Conservation (phyloP, 163 green algal species). For the Scenedesmus sp. region DNA sequence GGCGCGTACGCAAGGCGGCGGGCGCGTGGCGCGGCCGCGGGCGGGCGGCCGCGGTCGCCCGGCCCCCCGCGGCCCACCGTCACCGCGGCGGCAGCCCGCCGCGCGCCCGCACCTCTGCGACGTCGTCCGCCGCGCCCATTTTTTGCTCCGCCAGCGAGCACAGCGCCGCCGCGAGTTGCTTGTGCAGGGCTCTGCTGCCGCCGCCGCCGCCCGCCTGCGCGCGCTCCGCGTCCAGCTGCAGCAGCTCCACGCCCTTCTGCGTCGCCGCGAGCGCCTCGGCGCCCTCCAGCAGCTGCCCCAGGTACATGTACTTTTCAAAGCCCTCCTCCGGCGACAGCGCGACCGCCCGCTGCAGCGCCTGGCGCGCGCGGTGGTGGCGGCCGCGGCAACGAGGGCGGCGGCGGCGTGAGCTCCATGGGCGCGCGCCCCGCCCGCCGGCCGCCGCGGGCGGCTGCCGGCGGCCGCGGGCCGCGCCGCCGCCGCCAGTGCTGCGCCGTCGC, state of each 20-base stretch:
- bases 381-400: too few species aligned
- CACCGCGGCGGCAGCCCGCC: too few species aligned
- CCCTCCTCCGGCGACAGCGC: conserved; percentile 66
- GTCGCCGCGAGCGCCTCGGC: conserved; percentile 42
- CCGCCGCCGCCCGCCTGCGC: not conserved
- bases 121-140: conserved; percentile 49
- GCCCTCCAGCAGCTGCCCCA: conserved; percentile 57
- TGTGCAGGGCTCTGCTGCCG: conserved; percentile 1
- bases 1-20: not conserved
- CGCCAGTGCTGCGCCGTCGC: too few species aligned
- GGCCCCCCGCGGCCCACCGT: too few species aligned
- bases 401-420: too few species aligned
- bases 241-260: conserved; percentile 51
- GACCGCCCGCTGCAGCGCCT: conserved; percentile 67
- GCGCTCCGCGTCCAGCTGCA: conserved; percentile 53
- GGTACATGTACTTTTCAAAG: conserved; percentile 89
- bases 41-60: too few species aligned
- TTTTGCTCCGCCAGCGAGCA: conserved; percentile 80
- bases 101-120: conserved; percentile 24
- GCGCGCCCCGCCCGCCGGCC: too few species aligned
- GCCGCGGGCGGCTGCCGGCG: too few species aligned
- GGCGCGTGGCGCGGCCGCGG: too few species aligned
- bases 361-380: too few species aligned
- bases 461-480: too few species aligned
- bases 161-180: conserved; percentile 64